Evolutionary conservation across 2,329 filamentous ascomycete species (phyloP).

Genomic region (Ophiostoma angusticollis): DNA sequence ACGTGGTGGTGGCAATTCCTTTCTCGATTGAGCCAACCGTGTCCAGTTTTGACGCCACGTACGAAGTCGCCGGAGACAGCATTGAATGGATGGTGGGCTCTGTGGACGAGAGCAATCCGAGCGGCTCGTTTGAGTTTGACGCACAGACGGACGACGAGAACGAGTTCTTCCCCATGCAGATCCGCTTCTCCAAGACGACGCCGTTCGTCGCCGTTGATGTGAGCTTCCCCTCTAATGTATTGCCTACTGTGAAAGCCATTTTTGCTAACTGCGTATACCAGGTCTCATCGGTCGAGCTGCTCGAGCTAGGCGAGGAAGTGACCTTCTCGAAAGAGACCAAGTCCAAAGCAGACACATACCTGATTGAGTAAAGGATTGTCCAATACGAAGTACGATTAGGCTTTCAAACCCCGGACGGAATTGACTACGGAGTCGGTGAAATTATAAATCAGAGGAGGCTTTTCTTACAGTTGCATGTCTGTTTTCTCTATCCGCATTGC

Average conservation of each 20-base stretch:
- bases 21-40: slow-evolving; percentile 79
- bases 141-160: slow-evolving; percentile 76
- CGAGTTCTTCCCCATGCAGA: slow-evolving; percentile 96
- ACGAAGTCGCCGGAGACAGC: slow-evolving; percentile 85
- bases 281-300: slow-evolving; percentile 56
- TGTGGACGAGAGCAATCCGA: slow-evolving; percentile 69
- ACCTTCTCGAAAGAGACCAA: slow-evolving; percentile 74
- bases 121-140: slow-evolving; percentile 90
- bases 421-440: background rate
- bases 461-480: background rate
- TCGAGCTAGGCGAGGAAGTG: slow-evolving; percentile 67
- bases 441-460: slow-evolving; percentile 1
- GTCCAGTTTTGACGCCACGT: slow-evolving; percentile 85
- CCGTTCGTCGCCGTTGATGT: slow-evolving; percentile 93
- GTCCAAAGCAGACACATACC: slow-evolving; percentile 61
- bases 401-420: too few relatives aligned
- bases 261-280: slow-evolving; percentile 19
- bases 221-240: slow-evolving; percentile 25
- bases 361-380: slow-evolving; percentile 63
- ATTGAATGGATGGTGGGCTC: slow-evolving; percentile 88
- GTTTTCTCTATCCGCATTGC: background rate
- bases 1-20: slow-evolving; percentile 80
- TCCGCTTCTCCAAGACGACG: slow-evolving; percentile 72
- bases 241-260: too few relatives aligned
- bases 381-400: too few relatives aligned